Evolutionary conservation across 1,139 yeast species (phyloP).

Genomic region (Kodamaea sp.): DNA sequence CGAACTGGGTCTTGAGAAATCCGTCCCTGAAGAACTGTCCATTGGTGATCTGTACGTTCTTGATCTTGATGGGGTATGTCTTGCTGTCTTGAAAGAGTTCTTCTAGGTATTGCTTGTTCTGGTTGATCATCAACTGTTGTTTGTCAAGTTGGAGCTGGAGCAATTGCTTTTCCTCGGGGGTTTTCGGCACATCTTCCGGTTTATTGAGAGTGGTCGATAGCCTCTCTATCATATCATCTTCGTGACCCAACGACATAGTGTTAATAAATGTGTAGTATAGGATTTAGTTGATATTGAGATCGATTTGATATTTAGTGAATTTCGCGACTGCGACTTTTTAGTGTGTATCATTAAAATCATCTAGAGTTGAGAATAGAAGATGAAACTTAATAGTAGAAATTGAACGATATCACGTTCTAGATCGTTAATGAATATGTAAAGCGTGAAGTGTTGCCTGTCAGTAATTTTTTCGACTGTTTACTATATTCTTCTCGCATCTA

Average conservation of each 20-base stretch:
- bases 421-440: no score
- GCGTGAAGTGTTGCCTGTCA: no score
- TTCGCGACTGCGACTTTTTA: no score
- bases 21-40: conserved; percentile 50
- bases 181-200: conserved; percentile 3
- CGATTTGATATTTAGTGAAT: no score
- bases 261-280: no score
- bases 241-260: conserved; percentile 27
- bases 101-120: conserved; percentile 42
- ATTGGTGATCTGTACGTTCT: conserved; percentile 57
- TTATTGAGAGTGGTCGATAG: conserved; percentile 18
- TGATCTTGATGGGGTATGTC: conserved; percentile 45
- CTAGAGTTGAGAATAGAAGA: no score
- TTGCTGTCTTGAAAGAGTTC: conserved; percentile 43
- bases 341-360: no score
- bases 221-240: conserved; percentile 30
- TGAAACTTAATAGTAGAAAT: no score
- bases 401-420: no score
- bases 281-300: no score
- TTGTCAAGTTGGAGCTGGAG: conserved; percentile 28
- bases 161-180: conserved; percentile 34
- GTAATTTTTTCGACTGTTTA: no score
- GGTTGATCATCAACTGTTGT: conserved; percentile 36
- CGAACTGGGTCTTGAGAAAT: conserved; percentile 56
- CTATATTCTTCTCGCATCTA: no score